phyloP scores from a whole-genome alignment of 805 yeast genomes.

The Candida stauntonica region DNA sequence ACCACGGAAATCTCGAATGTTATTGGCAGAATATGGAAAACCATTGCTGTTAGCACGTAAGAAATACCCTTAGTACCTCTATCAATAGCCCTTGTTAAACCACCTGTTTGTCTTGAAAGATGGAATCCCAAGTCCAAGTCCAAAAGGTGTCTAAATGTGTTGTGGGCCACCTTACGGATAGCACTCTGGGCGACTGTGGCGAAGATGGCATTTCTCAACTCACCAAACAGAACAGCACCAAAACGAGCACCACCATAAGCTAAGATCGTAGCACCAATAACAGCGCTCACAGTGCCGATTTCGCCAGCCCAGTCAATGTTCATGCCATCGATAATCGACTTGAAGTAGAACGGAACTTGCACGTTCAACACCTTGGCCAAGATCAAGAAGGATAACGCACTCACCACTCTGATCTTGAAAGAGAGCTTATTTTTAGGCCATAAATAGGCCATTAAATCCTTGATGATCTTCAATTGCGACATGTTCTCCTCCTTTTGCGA shows the following conservation, averaged over 20 bases:
- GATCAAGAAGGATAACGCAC: constrained; percentile 71
- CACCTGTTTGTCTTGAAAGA: constrained; percentile 90
- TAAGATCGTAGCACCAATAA: constrained; percentile 63
- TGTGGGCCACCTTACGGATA: constrained; percentile 81
- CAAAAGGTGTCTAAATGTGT: constrained; percentile 80
- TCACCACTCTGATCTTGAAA: constrained; percentile 66
- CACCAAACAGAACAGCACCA: constrained; percentile 93
- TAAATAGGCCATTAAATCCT: constrained; percentile 60
- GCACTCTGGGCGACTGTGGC: constrained; percentile 95
- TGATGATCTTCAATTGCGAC: constrained; percentile 48
- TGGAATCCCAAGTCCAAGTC: constrained; percentile 88
- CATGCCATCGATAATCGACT: constrained; percentile 84
- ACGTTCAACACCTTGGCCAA: constrained; percentile 84
- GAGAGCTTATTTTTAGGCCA: constrained; percentile 76
- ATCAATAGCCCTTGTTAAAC: constrained; percentile 92
- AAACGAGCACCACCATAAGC: constrained; percentile 94
- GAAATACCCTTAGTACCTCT: constrained; percentile 97
- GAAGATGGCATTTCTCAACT: constrained; percentile 89
- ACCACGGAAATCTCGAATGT: constrained; percentile 90
- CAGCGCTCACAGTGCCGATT: constrained; percentile 58
- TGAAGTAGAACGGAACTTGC: constrained; percentile 94
- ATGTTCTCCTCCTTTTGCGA: constrained; percentile 21
- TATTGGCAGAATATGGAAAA: constrained; percentile 93
- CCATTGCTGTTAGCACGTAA: constrained; percentile 90
- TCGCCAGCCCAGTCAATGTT: constrained; percentile 77